Conservation (phyloP, 805 yeast genomes). For the Wickerhamiella alocasiicola region DNA sequence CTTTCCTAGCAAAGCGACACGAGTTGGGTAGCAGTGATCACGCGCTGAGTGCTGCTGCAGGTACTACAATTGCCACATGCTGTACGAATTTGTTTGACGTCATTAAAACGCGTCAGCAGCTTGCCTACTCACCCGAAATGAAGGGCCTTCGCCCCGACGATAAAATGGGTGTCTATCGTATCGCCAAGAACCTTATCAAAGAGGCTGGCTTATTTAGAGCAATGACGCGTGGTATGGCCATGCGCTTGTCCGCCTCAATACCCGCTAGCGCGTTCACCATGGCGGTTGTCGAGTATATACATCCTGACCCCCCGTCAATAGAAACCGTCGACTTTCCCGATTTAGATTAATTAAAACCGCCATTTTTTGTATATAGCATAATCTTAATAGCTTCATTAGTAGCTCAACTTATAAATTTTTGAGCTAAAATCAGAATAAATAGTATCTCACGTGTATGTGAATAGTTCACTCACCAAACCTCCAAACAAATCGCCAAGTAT, state of each 20-base stretch:
- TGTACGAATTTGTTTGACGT: constrained; percentile 32
- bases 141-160: constrained; percentile 30
- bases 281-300: constrained; percentile 31
- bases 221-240: constrained; percentile 28
- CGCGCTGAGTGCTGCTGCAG: constrained; percentile 24
- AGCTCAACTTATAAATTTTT: not conserved
- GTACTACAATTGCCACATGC: constrained; percentile 28
- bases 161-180: constrained; percentile 24
- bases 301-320: constrained; percentile 27
- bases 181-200: constrained; percentile 27
- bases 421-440: not conserved
- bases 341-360: not conserved
- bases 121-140: constrained; percentile 31
- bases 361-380: not conserved
- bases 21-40: not conserved
- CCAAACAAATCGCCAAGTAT: constrained; percentile 52
- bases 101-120: constrained; percentile 35
- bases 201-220: constrained; percentile 30
- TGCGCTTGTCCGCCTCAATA: constrained; percentile 29
- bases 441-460: constrained; percentile 25
- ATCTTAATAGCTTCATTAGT: no score
- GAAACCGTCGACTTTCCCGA: no score
- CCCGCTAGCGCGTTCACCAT: constrained; percentile 32
- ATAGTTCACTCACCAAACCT: constrained; percentile 48
- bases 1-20: constrained; percentile 4